phyloP scores from a whole-genome alignment of 768 basidiomycete species.

The Antrodiella citrinella region DNA sequence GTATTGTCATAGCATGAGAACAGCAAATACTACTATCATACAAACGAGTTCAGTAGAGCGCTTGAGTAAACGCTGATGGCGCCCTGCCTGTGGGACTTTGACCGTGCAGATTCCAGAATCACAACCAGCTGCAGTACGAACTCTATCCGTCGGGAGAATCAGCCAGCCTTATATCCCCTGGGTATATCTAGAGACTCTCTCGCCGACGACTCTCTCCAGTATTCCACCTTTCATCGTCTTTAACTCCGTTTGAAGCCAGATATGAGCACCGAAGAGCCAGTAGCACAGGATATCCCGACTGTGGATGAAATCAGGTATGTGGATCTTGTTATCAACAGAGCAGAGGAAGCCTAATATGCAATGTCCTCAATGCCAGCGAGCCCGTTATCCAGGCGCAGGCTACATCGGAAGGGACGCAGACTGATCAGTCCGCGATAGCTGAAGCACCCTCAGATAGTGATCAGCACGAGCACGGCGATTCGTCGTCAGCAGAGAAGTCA shows the following conservation, averaged over 20 bases:
- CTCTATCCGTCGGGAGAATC: neutral
- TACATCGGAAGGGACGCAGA: neutral
- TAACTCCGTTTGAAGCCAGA: neutral
- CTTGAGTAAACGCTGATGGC: neutral
- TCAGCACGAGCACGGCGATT: neutral
- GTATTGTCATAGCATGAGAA: too few species aligned
- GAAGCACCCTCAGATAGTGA: neutral
- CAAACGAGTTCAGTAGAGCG: too few species aligned
- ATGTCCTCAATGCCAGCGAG: neutral
- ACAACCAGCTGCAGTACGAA: too few species aligned
- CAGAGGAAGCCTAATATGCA: neutral
- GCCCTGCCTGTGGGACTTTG: neutral
- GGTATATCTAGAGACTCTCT: neutral
- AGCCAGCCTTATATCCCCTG: neutral
- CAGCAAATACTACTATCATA: too few species aligned
- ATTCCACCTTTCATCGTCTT: neutral
- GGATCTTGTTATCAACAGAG: neutral
- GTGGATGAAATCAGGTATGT: neutral
- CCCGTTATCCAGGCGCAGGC: neutral
- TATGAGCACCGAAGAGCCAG: neutral
- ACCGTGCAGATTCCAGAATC: too few species aligned
- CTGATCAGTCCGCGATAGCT: neutral
- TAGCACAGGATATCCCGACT: neutral
- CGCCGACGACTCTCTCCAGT: neutral
- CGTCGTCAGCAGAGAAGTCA: too few species aligned